Evolutionary conservation across 495 filamentous ascomycete species (phyloP).

Genomic region (Staphylotrichum longicolle): DNA sequence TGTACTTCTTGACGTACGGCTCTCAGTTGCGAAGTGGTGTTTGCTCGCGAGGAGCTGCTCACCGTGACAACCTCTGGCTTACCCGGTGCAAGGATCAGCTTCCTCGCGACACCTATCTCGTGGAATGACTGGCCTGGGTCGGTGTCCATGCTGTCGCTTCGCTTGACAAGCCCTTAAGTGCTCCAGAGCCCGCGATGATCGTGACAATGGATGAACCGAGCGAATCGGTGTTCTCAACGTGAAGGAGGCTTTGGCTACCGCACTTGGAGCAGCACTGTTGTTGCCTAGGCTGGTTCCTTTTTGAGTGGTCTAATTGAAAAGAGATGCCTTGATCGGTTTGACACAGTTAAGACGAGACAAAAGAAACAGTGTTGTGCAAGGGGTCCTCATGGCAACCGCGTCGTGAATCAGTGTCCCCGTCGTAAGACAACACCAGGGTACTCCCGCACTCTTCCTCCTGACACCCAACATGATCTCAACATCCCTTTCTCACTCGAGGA

Average conservation of each 20-base stretch:
- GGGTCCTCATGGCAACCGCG: no score
- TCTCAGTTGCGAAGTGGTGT: background rate
- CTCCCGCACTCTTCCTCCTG: no score
- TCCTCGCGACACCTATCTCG: constrained; percentile 13
- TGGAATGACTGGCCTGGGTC: constrained; percentile 5
- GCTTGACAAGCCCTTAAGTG: no score
- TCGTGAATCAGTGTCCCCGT: no score
- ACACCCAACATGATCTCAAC: no score
- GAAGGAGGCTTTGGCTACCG: background rate
- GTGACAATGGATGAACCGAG: background rate
- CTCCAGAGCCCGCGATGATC: background rate
- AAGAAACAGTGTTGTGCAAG: no score
- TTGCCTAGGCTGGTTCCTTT: background rate
- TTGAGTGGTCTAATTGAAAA: no score
- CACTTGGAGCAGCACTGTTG: background rate
- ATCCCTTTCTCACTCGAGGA: no score
- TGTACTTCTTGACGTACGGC: background rate
- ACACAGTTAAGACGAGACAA: no score
- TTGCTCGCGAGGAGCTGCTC: background rate
- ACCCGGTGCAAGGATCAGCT: background rate
- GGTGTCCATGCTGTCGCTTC: constrained; percentile 5
- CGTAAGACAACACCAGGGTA: no score
- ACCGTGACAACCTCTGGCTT: constrained; percentile 8
- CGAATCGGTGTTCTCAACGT: background rate
- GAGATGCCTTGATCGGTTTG: no score